These are phyloP conservation scores for Lactarius vividus DNA, from an alignment of 768 basidiomycete genomes.

Conservation along the genomic window DNA sequence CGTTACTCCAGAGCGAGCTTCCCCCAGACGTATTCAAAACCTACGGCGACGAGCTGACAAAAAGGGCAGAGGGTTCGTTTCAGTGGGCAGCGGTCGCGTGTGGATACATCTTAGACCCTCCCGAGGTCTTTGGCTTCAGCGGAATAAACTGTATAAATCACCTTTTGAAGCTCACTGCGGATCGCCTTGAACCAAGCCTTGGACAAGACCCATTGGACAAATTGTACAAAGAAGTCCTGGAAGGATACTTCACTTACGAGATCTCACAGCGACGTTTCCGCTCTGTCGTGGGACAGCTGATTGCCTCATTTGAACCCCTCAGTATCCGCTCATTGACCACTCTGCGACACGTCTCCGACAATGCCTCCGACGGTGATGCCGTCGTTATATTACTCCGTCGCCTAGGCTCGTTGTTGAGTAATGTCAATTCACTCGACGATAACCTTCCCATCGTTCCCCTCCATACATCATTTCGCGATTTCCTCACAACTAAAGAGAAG, in stretches of 20 bases:
- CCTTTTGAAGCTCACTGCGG: too few species aligned
- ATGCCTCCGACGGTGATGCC: neutral
- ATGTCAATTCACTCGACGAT: neutral
- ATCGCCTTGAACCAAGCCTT: neutral
- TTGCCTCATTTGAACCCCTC: neutral
- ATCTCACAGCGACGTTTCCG: neutral
- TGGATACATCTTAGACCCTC: neutral
- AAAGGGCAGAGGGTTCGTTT: neutral
- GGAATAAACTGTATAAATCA: too few species aligned
- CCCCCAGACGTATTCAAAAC: neutral
- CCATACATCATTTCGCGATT: neutral
- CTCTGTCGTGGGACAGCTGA: neutral
- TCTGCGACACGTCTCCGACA: neutral
- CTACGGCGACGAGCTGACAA: neutral
- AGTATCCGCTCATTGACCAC: neutral
- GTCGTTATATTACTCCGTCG: neutral
- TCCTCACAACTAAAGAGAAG: neutral
- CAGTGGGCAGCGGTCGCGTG: neutral
- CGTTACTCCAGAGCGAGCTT: neutral
- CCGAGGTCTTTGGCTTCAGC: too few species aligned
- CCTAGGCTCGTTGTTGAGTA: conserved; percentile 2
- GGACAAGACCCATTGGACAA: neutral
- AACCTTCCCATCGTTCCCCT: neutral
- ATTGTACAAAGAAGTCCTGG: too few species aligned
- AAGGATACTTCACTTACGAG: too few species aligned